Base-by-base conservation (phyloP, 495 filamentous ascomycete species). In the Apiosordaria backusii region DNA sequence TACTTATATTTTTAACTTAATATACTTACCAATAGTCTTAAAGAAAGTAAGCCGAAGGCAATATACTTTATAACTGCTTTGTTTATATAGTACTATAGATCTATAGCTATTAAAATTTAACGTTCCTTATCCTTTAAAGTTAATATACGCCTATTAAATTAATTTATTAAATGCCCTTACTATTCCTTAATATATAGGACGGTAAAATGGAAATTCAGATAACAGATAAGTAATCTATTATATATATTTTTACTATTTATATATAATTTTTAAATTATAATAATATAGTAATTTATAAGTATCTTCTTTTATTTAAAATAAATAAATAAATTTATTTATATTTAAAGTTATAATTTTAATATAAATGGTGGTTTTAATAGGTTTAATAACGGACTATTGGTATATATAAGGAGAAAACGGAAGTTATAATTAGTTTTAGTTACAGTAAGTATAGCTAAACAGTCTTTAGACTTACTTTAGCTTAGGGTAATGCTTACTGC, bases 361-460 rank as follows among this genome's bases (percentile, higher is more conserved):
- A 53, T 21, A 53, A 53, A 53, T 18, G 13, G 50, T 53, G 13
- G 13, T 53, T 53, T 13, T 53, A 53, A 21, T 53, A 21, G 50
- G 13, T 53, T 53, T 53, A 21, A 53, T 53, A 53, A 53, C 50
- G 13, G 50, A 13, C 50, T 53, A 53, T 21, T 53, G 13, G 13
- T 21, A 53, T 13, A 13, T 21, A 21, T 21, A 53, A 53, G n/a
- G 13, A 21, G 16, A 53, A 53, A 53, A 53, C 50, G 50, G 50
- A 53, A 53, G 50, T 53, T 21, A 53, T 53, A 21, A 53, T 53
- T 21, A 53, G 13, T 53, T 53, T 53, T 53, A 21, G 13, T 57
- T 57, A 13, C 55, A 15, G 55, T 19, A 57, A 57, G 55, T 57
- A 57, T 57, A 57, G 55, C n/a, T 19, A 19, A 25, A 57, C 55